phyloP scores from a whole-genome alignment of 2,329 filamentous ascomycete species.

The Aspergillus aculeatinus region DNA sequence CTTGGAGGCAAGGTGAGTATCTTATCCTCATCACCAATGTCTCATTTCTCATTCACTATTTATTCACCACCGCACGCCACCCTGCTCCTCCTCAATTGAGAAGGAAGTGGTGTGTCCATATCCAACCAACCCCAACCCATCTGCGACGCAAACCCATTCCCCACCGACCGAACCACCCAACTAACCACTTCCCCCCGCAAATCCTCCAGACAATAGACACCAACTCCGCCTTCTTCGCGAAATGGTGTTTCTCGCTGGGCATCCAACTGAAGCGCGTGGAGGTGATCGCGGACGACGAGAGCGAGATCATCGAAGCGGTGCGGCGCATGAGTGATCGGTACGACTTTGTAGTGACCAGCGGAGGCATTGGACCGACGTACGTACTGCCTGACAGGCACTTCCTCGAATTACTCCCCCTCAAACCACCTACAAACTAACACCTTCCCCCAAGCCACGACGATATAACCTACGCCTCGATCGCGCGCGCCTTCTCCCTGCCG shows the following conservation, averaged over 20 bases:
- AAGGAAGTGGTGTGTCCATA: too few species aligned
- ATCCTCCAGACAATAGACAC: constrained; percentile 60
- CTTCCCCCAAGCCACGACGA: constrained; percentile 73
- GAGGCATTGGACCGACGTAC: constrained; percentile 93
- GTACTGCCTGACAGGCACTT: constrained; percentile 29
- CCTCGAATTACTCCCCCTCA: not conserved
- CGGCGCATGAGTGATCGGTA: constrained; percentile 83
- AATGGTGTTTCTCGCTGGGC: constrained; percentile 64
- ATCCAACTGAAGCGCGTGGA: constrained; percentile 80
- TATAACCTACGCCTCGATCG: constrained; percentile 93
- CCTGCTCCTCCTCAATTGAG: not conserved
- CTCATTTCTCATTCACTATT: too few species aligned
- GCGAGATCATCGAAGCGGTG: constrained; percentile 84
- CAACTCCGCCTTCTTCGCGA: constrained; percentile 64
- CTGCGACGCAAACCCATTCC: not conserved
- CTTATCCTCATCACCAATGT: not conserved
- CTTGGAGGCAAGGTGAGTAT: constrained; percentile 80
- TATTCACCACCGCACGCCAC: too few species aligned
- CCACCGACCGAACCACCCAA: not conserved
- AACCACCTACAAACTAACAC: not conserved
- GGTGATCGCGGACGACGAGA: constrained; percentile 89
- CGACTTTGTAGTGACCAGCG: constrained; percentile 92
- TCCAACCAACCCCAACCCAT: too few species aligned
- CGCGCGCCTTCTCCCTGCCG: constrained; percentile 77
- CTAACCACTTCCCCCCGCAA: not conserved